Base-by-base conservation (phyloP, 2,329 filamentous ascomycete genomes). In the Aspergillus sp. region DNA sequence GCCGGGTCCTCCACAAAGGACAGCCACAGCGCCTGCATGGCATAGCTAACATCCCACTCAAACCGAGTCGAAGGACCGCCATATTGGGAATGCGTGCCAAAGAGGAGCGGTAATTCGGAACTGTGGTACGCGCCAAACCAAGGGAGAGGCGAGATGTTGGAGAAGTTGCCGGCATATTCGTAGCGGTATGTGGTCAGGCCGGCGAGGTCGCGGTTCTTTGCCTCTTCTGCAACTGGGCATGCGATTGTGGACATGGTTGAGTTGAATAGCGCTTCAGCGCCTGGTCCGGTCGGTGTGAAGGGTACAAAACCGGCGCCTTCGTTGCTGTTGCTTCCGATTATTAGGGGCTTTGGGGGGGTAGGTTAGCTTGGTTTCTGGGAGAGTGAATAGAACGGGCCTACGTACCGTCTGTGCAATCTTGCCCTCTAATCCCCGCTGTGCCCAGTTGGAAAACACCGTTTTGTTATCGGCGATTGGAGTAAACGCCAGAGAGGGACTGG, bases 301-400 rank as follows among this genome's bases (percentile, higher is more conserved):
- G 44, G n/a, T 3, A 24, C 44, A 6, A 57, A 57, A 2, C 47
- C 48, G 24, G 55, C 55, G n/a, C 55, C 55, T 57, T 57, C 55
- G 33, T 57, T 57, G 21, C 48, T 19, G 33, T 57, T 57, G 55
- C 40, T 52, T 8, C 55, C 55, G 15, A 41, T 40, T 37, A 50
- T 39, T 35, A 37, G 12, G 9, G 17, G 35, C 33, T 39, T 8
- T 4, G 0, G 27, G 17, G 6, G 27, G 1, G 9, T 31, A 31
- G 3, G 27, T 31, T 31, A 31, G 27, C 27, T 27, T 24, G 23
- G 23, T 7, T 24, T 24, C 1, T 24, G 0, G 8, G 1, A 27
- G 27, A 11, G 27, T 0, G 27, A 31, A 8, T 0, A 11, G 27
- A 11, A 9, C 0, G 0, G 23, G 23, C 0, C 7, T 24, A 31